Base-by-base conservation (phyloP, 2,329 filamentous ascomycete species). In the Cercospora sojina region DNA sequence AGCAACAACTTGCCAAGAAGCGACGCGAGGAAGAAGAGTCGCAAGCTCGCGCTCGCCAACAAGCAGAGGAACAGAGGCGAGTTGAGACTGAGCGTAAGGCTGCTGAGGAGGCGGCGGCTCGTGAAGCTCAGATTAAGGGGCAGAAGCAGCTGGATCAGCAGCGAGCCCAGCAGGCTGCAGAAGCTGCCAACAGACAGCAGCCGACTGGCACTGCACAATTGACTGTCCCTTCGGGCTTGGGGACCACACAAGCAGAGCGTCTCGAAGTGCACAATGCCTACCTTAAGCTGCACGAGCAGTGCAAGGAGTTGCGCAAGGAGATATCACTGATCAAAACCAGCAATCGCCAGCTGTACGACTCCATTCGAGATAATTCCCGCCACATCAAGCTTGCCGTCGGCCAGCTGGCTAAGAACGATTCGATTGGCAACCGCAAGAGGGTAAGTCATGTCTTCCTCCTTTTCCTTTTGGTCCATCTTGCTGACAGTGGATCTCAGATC, bases 291-390 rank as follows among this genome's bases (percentile, higher is more conserved):
- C 68, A 71, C 57, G 31, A 25, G 67, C 86, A 86, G 47, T 82
- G 96, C 25, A 96, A 89, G 74, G 74, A 80, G 7, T 77, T 88
- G 70, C 81, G 87, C 13, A 76, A 86, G 66, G 83, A 84, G 38
- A 79, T 91, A 61, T 74, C 76, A 2, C 79, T 83, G 3, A 83
- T 88, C 71, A 83, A 83, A 4, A 87, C 13, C 9, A 62, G 41
- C n/a, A 53, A 65, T 47, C 61, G 51, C n/a, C 32, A 53, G 27
- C 25, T 66, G 41, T 66, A 66, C 31, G 87, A 72, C 80, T 65
- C 81, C 23, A 86, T 89, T 77, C 73, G 59, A 29, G 59, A 59
- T 77, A 70, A 78, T 61, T 74, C 1, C 79, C 93, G 29, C 92
- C 91, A 77, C 82, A 84, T 60, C 84, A 86, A 38, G 90, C 91